These are phyloP conservation scores for Coniochaeta sp. DNA, from an alignment of 2,329 filamentous ascomycete genomes.

Conservation along the genomic window DNA sequence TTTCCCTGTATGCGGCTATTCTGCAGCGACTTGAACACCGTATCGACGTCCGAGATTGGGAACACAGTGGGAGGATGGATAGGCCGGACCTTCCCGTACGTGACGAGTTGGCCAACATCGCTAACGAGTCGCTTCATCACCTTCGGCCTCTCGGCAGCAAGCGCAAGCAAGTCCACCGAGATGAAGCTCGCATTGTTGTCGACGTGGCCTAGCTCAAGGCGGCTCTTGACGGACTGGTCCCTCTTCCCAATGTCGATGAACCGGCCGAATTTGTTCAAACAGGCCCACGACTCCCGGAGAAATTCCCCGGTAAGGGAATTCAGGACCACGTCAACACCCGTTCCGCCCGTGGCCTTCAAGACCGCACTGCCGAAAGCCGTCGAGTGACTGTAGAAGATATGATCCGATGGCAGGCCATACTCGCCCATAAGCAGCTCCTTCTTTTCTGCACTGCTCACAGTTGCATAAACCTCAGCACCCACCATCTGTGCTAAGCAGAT, in stretches of 20 bases:
- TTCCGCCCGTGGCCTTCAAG: slow-evolving; percentile 17
- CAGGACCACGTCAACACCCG: slow-evolving; percentile 30
- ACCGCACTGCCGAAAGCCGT: slow-evolving; percentile 23
- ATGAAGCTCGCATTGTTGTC: slow-evolving; percentile 38
- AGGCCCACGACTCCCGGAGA: slow-evolving; percentile 34
- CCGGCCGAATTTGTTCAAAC: slow-evolving; percentile 34
- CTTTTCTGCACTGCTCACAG: slow-evolving; percentile 32
- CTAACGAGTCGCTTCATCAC: slow-evolving; percentile 30
- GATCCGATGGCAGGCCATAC: slow-evolving; percentile 28
- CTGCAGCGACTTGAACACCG: slow-evolving; percentile 28
- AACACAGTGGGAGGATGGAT: slow-evolving; percentile 27
- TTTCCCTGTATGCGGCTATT: slow-evolving; percentile 31
- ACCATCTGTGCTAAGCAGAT: slow-evolving; percentile 29
- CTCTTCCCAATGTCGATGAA: slow-evolving; percentile 38
- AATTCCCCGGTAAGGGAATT: slow-evolving; percentile 36
- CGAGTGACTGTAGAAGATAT: slow-evolving; percentile 27
- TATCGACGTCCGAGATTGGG: slow-evolving; percentile 30
- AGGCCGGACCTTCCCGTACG: slow-evolving; percentile 24
- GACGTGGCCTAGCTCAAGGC: slow-evolving; percentile 42
- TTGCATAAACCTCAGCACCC: slow-evolving; percentile 34
- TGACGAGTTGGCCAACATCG: slow-evolving; percentile 28
- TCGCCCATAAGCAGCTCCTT: slow-evolving; percentile 27
- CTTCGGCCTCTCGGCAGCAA: slow-evolving; percentile 34
- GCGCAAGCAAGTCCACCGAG: slow-evolving; percentile 36
- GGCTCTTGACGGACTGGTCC: slow-evolving; percentile 30